Evolutionary conservation across 495 filamentous ascomycete species (phyloP).

Genomic region (Neurospora sp.): DNA sequence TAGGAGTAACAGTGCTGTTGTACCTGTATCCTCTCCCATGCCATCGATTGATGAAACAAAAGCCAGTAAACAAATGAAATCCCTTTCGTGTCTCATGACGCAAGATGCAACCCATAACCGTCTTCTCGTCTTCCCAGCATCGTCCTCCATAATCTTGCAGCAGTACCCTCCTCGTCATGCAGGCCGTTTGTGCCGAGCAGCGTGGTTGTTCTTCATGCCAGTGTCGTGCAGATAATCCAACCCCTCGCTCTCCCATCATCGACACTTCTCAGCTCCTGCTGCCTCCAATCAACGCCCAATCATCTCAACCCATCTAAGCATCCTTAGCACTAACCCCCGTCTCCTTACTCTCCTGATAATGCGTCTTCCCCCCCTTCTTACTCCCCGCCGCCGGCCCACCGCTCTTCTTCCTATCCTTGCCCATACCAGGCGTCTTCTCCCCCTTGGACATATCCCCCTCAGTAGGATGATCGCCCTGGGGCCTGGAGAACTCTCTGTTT

Average conservation of each 20-base stretch:
- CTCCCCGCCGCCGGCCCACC: slow-evolving; percentile 1
- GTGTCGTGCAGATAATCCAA: neutral
- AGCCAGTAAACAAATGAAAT: neutral
- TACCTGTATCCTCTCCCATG: neutral
- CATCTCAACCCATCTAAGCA: neutral
- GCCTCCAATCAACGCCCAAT: neutral
- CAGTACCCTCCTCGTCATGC: neutral
- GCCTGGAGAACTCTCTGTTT: slow-evolving; percentile 16
- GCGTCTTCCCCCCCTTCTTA: slow-evolving; percentile 18
- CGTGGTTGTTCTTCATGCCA: neutral
- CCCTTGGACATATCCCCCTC: neutral
- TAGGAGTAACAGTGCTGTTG: neutral
- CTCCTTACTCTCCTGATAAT: neutral
- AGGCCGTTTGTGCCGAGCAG: neutral
- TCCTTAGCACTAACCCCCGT: neutral
- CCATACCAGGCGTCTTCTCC: neutral
- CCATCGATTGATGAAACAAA: neutral
- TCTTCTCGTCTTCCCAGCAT: neutral
- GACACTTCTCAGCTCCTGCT: neutral
- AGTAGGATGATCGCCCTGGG: slow-evolving; percentile 6
- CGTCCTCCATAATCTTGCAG: neutral
- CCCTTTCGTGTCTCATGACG: neutral
- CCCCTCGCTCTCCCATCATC: neutral
- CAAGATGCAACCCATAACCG: neutral
- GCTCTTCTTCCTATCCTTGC: slow-evolving; percentile 6